phyloP scores from a whole-genome alignment of 2,329 filamentous ascomycete genomes.

The Coleophoma crateriformis region DNA sequence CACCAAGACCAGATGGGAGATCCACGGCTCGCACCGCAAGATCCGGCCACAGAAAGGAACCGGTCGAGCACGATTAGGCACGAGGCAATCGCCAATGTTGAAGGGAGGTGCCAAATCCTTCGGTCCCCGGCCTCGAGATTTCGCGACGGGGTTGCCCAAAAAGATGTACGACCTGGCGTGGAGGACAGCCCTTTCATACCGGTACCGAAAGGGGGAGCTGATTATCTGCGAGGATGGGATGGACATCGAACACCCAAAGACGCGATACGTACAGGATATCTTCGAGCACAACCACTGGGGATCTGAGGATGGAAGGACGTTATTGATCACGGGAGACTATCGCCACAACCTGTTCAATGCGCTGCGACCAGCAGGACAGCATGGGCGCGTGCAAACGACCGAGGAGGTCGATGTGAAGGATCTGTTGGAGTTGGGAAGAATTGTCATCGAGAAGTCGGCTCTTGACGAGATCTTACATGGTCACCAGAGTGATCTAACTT shows the following conservation, averaged over 20 bases:
- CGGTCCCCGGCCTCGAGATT: slow-evolving; percentile 90
- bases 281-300: slow-evolving; percentile 69
- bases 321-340: slow-evolving; percentile 63
- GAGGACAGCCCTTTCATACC: slow-evolving; percentile 88
- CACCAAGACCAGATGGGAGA: slow-evolving; percentile 75
- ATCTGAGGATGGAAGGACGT: slow-evolving; percentile 59
- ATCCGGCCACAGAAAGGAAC: slow-evolving; percentile 81
- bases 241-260: slow-evolving; percentile 49
- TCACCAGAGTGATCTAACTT: slow-evolving; percentile 62
- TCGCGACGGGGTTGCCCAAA: slow-evolving; percentile 72
- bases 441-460: slow-evolving; percentile 81
- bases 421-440: slow-evolving; percentile 73
- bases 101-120: slow-evolving; percentile 82
- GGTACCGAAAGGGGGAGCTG: slow-evolving; percentile 82
- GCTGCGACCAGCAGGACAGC: slow-evolving; percentile 55
- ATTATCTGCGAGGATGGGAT: slow-evolving; percentile 76
- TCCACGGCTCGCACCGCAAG: slow-evolving; percentile 80
- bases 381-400: slow-evolving; percentile 64
- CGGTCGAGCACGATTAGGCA: slow-evolving; percentile 73
- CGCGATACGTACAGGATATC: slow-evolving; percentile 61
- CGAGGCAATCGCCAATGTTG: slow-evolving; percentile 75
- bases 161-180: slow-evolving; percentile 96
- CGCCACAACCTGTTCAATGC: slow-evolving; percentile 61
- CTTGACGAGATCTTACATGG: slow-evolving; percentile 67
- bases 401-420: slow-evolving; percentile 95